Evolutionary conservation across 1,284 basidiomycete species (phyloP).

Genomic region (Cutaneotrichosporon sp.): DNA sequence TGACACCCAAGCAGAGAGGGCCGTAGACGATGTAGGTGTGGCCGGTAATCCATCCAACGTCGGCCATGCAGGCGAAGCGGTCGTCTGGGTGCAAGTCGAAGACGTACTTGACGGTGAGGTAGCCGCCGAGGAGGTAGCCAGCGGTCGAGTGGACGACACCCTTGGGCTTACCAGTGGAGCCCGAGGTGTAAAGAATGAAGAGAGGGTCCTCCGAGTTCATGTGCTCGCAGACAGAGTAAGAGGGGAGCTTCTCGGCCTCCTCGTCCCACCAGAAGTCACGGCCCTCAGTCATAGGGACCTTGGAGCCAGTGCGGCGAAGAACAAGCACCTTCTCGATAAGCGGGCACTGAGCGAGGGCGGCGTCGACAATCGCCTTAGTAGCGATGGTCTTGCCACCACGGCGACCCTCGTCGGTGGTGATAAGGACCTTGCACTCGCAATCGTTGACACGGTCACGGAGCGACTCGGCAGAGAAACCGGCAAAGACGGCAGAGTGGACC

Average conservation of each 20-base stretch:
- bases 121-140: slow-evolving; percentile 66
- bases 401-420: slow-evolving; percentile 93
- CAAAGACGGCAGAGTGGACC: slow-evolving; percentile 97
- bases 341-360: slow-evolving; percentile 81
- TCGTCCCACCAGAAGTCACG: slow-evolving; percentile 98
- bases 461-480: slow-evolving; percentile 95
- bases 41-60: slow-evolving; percentile 98
- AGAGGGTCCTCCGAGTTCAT: slow-evolving; percentile 91
- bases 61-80: slow-evolving; percentile 96
- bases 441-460: slow-evolving; percentile 91
- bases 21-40: slow-evolving; percentile 98
- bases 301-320: slow-evolving; percentile 79
- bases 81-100: slow-evolving; percentile 94
- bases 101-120: slow-evolving; percentile 90
- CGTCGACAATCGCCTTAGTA: slow-evolving; percentile 89
- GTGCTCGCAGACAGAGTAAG: slow-evolving; percentile 82
- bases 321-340: slow-evolving; percentile 89
- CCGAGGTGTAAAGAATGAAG: slow-evolving; percentile 67
- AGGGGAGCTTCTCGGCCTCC: slow-evolving; percentile 76
- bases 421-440: slow-evolving; percentile 83
- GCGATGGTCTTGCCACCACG: slow-evolving; percentile 94
- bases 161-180: slow-evolving; percentile 59
- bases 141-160: slow-evolving; percentile 50
- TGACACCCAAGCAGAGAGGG: slow-evolving; percentile 79
- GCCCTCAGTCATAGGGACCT: slow-evolving; percentile 78